Evolutionary conservation across 345 rosid species (phyloP).

Genomic region (Brassica juncea): DNA sequence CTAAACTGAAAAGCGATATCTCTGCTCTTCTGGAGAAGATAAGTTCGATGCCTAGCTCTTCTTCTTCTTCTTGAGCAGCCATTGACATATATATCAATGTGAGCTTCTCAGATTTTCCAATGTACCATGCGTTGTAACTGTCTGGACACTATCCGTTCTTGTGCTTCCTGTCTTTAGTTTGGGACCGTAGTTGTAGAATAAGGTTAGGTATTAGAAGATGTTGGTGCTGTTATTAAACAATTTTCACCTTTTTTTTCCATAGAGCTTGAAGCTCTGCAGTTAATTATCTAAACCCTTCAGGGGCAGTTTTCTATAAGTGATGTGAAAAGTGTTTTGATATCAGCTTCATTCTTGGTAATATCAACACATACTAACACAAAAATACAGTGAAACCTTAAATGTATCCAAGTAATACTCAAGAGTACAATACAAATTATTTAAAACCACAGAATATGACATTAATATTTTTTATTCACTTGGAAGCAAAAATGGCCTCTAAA

Average conservation of each 20-base stretch:
- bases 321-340: background rate
- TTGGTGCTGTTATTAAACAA: background rate
- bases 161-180: slow-evolving; percentile 19
- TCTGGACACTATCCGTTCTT: slow-evolving; percentile 15
- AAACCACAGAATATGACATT: background rate
- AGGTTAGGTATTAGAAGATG: slow-evolving; percentile 16
- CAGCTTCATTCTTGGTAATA: background rate
- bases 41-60: slow-evolving; percentile 61
- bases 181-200: slow-evolving; percentile 23
- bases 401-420: background rate
- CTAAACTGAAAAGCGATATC: slow-evolving; percentile 72
- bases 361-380: background rate
- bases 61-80: slow-evolving; percentile 52
- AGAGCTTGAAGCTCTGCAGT: slow-evolving; percentile 18
- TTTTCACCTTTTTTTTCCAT: slow-evolving; percentile 9
- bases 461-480: slow-evolving; percentile 42
- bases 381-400: background rate
- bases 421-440: background rate
- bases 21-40: slow-evolving; percentile 71
- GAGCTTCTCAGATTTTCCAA: slow-evolving; percentile 10
- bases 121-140: slow-evolving; percentile 32
- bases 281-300: background rate
- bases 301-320: background rate
- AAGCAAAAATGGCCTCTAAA: slow-evolving; percentile 83
- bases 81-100: slow-evolving; percentile 9